Base-by-base conservation (phyloP, 805 yeast genomes). In the Hanseniaspora lachancei region DNA sequence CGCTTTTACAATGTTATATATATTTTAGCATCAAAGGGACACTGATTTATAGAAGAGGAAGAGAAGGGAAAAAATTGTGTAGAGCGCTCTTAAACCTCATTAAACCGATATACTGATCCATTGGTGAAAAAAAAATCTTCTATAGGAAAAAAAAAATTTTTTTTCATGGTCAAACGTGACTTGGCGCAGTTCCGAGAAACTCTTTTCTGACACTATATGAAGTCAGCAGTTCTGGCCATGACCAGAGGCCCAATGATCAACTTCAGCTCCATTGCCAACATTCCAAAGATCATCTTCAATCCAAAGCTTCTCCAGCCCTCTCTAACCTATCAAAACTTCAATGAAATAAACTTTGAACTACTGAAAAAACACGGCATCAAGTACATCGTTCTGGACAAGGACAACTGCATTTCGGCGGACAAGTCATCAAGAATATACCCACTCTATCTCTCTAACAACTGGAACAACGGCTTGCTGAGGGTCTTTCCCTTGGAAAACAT, bases 381-480 rank as follows among this genome's bases (percentile, higher is more conserved):
- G 63, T 95, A 89, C 0, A 76, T 89, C 1, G 91, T 93, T 0
- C 72, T 93, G 27, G 98, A 93, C 65, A 93, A 93, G 66, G 98
- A 93, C 69, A 93, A 93, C 67, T 91, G 97, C 64, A 86, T 93
- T 66, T 95, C 98, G 5, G 76, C 78, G 57, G 89, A 89, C 38
- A 85, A 86, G 55, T 85, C 81, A 58, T 84, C 82, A 58, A 77
- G 79, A 57, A 85, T 91, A 1, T 89, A 87, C 86, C 88, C 86
- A 0, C 85, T 71, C 1, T 89, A 89, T 60, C 60, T 62, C 15
- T 68, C 67, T 10, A 38, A 39, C 24, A 69, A 72, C 44, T 88
- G 93, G 58, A 35, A 21, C 88, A 67, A 70, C 6, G 61, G 65
- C n/a, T 68, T 87, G 50, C 72, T 73, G 44, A 61, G 67, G n/a